Conservation (phyloP, 495 filamentous ascomycete genomes). For the Patellaria atrata region DNA sequence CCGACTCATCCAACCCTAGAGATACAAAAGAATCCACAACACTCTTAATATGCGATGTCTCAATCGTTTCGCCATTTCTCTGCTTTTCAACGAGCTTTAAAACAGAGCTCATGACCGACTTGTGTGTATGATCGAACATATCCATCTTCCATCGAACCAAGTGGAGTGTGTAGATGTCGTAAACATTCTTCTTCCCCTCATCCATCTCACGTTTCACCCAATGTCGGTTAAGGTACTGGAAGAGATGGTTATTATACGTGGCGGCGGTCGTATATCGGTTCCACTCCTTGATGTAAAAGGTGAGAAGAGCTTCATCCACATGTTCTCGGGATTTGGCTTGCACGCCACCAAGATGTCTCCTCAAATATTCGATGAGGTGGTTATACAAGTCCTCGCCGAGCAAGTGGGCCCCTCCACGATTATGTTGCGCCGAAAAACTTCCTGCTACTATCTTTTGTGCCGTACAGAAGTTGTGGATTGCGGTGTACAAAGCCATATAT, state of each 20-base stretch:
- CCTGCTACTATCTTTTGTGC: slow-evolving; percentile 71
- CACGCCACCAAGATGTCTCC: slow-evolving; percentile 53
- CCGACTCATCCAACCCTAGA: slow-evolving; percentile 82
- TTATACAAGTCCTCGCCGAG: slow-evolving; percentile 94
- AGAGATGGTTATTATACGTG: slow-evolving; percentile 93
- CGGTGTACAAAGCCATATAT: slow-evolving; percentile 97
- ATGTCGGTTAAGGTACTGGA: slow-evolving; percentile 92
- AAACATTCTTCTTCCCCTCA: slow-evolving; percentile 96
- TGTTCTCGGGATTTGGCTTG: slow-evolving; percentile 55
- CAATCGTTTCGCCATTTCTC: slow-evolving; percentile 93
- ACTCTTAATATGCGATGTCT: slow-evolving; percentile 90
- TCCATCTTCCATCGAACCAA: slow-evolving; percentile 88
- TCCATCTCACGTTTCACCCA: slow-evolving; percentile 99
- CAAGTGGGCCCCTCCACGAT: slow-evolving; percentile 88
- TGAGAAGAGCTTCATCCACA: slow-evolving; percentile 76
- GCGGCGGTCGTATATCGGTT: slow-evolving; percentile 85
- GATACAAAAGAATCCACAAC: slow-evolving; percentile 97
- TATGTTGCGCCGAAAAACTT: slow-evolving; percentile 24
- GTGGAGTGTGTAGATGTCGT: slow-evolving; percentile 94
- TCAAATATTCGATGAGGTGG: slow-evolving; percentile 72
- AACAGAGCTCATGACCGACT: slow-evolving; percentile 88
- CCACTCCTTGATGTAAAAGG: slow-evolving; percentile 97
- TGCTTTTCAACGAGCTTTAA: slow-evolving; percentile 95
- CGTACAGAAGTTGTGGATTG: slow-evolving; percentile 98
- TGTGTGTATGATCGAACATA: slow-evolving; percentile 69